A percentile compares a stretch with the other conserved stretches of the same genome.
phyloP scores from a whole-genome alignment of 2,329 filamentous ascomycete genomes.

The Diplodia intermedia region DNA sequence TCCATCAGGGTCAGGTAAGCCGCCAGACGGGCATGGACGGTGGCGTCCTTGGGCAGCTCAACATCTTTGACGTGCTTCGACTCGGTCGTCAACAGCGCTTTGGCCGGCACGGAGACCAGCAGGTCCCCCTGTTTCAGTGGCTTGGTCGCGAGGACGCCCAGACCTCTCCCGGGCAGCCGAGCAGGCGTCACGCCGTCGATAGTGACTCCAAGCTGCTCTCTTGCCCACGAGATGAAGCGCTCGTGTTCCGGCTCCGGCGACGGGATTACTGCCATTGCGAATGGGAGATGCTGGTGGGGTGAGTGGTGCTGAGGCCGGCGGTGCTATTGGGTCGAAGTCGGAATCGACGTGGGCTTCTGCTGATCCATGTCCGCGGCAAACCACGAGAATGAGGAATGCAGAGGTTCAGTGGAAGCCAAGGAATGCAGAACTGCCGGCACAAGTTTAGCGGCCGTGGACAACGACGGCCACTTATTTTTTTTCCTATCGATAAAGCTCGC shows the following conservation, averaged over 20 bases:
- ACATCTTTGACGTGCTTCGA: constrained; percentile 58
- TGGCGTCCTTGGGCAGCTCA: constrained; percentile 61
- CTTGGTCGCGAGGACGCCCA: constrained; percentile 77
- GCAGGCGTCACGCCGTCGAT: constrained; percentile 72
- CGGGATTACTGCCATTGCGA: constrained; percentile 32
- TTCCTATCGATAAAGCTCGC: constrained; percentile 29
- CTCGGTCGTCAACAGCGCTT: constrained; percentile 69
- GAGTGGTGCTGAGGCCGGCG: constrained; percentile 11
- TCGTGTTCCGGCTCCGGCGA: constrained; percentile 52
- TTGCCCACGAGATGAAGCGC: constrained; percentile 72
- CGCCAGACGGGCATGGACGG: constrained; percentile 76
- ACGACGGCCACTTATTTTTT: constrained; percentile 7
- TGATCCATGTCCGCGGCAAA: neutral
- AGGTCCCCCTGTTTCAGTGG: constrained; percentile 67
- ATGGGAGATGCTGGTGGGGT: neutral
- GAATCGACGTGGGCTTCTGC: neutral
- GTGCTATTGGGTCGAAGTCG: constrained; percentile 7
- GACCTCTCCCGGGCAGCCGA: constrained; percentile 72
- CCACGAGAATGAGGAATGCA: constrained; percentile 1
- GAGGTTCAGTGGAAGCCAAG: constrained; percentile 11
- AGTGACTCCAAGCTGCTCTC: constrained; percentile 64
- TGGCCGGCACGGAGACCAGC: constrained; percentile 70
- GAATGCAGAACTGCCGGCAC: constrained; percentile 3
- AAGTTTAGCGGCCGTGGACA: neutral
- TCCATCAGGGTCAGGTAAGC: constrained; percentile 64